Evolutionary conservation across 2,329 filamentous ascomycete species (phyloP).

Genomic region (Phyllosticta paracitricarpa): DNA sequence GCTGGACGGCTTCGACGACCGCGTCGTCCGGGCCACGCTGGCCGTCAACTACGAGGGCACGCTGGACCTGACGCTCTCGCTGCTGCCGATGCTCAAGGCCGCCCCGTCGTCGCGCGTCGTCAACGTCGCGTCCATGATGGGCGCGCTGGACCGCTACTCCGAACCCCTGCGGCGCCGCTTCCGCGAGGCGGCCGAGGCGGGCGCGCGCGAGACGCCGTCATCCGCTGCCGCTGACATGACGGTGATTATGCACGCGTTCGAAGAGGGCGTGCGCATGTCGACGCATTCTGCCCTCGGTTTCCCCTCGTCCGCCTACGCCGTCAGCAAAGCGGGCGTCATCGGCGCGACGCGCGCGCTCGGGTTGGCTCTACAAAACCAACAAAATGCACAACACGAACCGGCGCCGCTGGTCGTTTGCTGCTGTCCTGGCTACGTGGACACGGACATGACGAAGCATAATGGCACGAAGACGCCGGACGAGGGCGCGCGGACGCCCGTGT

Average conservation of each 20-base stretch:
- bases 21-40: conserved; percentile 41
- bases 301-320: conserved; percentile 41
- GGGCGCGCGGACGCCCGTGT: conserved; percentile 36
- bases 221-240: conserved; percentile 19
- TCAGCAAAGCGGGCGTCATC: conserved; percentile 37
- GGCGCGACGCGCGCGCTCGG: conserved; percentile 33
- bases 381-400: neutral
- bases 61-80: conserved; percentile 33
- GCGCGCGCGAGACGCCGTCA: conserved; percentile 13
- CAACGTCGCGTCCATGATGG: conserved; percentile 26
- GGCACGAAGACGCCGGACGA: conserved; percentile 33
- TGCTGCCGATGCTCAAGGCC: conserved; percentile 38
- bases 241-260: conserved; percentile 41
- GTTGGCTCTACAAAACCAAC: conserved; percentile 7
- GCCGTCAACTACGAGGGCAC: conserved; percentile 45
- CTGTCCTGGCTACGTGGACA: conserved; percentile 37
- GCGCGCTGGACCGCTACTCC: conserved; percentile 38
- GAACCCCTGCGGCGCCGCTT: conserved; percentile 34
- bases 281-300: conserved; percentile 40
- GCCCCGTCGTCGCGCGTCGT: conserved; percentile 20
- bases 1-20: conserved; percentile 27
- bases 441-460: conserved; percentile 37
- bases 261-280: conserved; percentile 35
- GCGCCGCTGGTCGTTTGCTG: conserved; percentile 25
- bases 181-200: conserved; percentile 17